phyloP scores from a whole-genome alignment of 1,284 basidiomycete genomes.

The Peniophora sp. region DNA sequence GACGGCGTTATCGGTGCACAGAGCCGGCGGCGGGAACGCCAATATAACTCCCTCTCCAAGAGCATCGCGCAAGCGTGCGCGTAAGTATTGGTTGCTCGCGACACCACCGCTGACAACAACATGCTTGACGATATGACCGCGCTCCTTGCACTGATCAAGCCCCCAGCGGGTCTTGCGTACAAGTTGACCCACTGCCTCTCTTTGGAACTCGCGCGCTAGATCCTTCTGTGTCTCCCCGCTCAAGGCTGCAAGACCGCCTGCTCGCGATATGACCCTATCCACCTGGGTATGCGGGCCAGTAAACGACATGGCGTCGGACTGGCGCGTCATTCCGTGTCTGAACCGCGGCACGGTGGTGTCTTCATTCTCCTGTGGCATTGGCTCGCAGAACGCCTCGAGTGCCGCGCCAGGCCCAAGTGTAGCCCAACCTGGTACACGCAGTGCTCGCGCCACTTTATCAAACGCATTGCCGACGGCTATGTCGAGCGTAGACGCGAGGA shows the following conservation, averaged over 20 bases:
- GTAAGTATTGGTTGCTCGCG: slow-evolving; percentile 72
- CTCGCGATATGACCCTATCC: slow-evolving; percentile 37
- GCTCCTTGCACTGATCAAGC: slow-evolving; percentile 36
- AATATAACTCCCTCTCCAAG: slow-evolving; percentile 27
- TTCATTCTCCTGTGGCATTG: slow-evolving; percentile 4
- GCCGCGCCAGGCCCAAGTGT: slow-evolving; percentile 63
- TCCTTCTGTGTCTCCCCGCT: slow-evolving; percentile 28
- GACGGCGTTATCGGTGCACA: slow-evolving; percentile 95
- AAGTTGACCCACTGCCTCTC: slow-evolving; percentile 63
- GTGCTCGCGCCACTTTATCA: slow-evolving; percentile 71
- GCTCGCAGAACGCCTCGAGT: slow-evolving; percentile 60
- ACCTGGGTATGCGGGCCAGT: slow-evolving; percentile 64
- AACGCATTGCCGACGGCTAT: slow-evolving; percentile 72
- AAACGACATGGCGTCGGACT: slow-evolving; percentile 65
- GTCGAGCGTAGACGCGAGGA: slow-evolving; percentile 73
- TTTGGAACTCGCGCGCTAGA: slow-evolving; percentile 69
- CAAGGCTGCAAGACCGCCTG: slow-evolving; percentile 27
- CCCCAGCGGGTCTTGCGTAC: slow-evolving; percentile 65
- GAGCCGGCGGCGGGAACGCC: slow-evolving; percentile 61
- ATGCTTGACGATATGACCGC: slow-evolving; percentile 36
- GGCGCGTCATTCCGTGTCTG: slow-evolving; percentile 43
- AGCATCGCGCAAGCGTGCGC: slow-evolving; percentile 39
- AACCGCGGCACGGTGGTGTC: slow-evolving; percentile 11
- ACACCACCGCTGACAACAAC: slow-evolving; percentile 88
- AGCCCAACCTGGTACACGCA: slow-evolving; percentile 54